These are phyloP conservation scores for Aegilops sharonensis DNA, from an alignment of 176 grass and related monocot species.

Conservation along the genomic window DNA sequence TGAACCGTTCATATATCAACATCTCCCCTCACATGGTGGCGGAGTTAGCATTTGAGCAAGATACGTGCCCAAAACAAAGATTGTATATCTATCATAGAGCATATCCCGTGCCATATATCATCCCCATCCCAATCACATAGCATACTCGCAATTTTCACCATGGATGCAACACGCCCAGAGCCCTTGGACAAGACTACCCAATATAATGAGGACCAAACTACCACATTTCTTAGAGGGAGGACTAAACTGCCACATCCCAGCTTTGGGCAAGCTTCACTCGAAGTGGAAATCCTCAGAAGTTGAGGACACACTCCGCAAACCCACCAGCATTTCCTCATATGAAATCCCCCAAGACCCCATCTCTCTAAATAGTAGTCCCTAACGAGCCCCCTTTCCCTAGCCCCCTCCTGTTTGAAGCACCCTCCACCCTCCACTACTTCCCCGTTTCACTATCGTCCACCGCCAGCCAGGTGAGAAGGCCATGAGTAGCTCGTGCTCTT, in stretches of 20 bases:
- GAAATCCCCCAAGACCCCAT: too few species aligned
- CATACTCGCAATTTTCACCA: background rate
- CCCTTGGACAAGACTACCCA: background rate
- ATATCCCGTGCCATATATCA: background rate
- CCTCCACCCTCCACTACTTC: background rate
- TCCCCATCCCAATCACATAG: background rate
- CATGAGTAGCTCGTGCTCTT: background rate
- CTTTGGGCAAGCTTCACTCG: too few species aligned
- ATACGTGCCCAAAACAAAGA: too few species aligned
- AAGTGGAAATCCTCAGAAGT: too few species aligned
- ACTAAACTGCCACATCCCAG: background rate
- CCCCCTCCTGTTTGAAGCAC: background rate
- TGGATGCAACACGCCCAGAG: background rate
- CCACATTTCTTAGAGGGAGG: too few species aligned
- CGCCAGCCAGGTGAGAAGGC: background rate
- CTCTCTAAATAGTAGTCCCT: background rate
- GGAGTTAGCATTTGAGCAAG: too few species aligned
- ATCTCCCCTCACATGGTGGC: too few species aligned
- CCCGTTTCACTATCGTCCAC: background rate
- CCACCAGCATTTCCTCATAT: too few species aligned
- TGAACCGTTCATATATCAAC: too few species aligned
- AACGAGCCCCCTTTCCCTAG: background rate
- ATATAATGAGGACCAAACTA: too few species aligned
- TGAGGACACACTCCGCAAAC: too few species aligned
- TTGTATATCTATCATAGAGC: too few species aligned